phyloP scores from a whole-genome alignment of 2,329 filamentous ascomycete species.

The Ustilaginoidea virens region DNA sequence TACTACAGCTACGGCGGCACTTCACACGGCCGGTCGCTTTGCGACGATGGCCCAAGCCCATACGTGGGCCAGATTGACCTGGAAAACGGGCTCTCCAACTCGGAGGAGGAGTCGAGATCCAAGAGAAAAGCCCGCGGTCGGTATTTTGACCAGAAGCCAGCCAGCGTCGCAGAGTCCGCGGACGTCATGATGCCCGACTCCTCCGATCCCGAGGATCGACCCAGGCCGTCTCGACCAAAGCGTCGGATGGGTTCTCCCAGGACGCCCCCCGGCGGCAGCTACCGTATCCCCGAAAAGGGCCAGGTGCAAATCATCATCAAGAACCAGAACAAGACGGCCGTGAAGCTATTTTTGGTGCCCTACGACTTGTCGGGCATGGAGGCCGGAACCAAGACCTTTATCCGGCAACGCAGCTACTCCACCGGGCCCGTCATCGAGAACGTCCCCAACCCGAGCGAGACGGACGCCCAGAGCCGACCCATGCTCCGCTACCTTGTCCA shows the following conservation, averaged over 20 bases:
- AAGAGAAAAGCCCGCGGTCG: constrained; percentile 33
- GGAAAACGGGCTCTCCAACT: constrained; percentile 56
- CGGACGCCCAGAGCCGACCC: constrained; percentile 36
- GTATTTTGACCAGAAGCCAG: constrained; percentile 21
- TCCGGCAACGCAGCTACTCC: constrained; percentile 87
- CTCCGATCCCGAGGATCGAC: constrained; percentile 14
- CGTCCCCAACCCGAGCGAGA: constrained; percentile 16
- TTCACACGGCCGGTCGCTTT: constrained; percentile 43
- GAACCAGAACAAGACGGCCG: constrained; percentile 95
- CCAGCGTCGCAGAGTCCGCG: too few species aligned
- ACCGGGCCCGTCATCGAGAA: constrained; percentile 71
- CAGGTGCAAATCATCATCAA: constrained; percentile 96
- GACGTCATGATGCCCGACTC: constrained; percentile 8
- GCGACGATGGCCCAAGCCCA: constrained; percentile 79
- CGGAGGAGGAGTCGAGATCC: constrained; percentile 29
- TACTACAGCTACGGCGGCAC: constrained; percentile 84
- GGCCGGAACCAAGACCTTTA: constrained; percentile 85
- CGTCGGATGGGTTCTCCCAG: constrained; percentile 35
- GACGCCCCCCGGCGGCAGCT: constrained; percentile 72
- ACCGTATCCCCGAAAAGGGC: constrained; percentile 84
- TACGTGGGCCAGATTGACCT: constrained; percentile 91
- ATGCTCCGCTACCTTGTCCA: constrained; percentile 83
- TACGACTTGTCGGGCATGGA: constrained; percentile 92
- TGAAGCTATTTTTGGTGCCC: constrained; percentile 87
- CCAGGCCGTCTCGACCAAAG: constrained; percentile 23